These are phyloP conservation scores for Fusarium liriodendri DNA, from an alignment of 2,329 filamentous ascomycete genomes.

Conservation along the genomic window DNA sequence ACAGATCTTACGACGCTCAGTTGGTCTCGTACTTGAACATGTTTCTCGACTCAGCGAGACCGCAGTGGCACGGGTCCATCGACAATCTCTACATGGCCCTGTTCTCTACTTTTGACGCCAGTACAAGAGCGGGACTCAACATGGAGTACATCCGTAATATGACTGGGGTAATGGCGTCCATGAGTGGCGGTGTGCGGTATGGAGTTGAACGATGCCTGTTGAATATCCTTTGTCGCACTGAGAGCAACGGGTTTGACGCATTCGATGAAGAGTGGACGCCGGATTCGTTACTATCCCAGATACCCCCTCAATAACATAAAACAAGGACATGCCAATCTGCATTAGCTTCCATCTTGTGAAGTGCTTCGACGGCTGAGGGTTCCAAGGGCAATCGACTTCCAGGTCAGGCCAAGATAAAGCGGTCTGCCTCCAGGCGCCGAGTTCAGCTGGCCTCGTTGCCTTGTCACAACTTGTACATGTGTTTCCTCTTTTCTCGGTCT, in stretches of 20 bases:
- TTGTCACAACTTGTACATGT: background rate
- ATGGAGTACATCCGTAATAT: background rate
- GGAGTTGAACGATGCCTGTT: conserved; percentile 1
- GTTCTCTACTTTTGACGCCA: background rate
- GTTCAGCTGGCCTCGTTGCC: background rate
- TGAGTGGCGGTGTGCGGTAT: background rate
- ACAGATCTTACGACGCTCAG: background rate
- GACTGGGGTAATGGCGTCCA: background rate
- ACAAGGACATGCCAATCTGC: background rate
- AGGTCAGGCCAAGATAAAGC: background rate
- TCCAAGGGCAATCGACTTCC: background rate
- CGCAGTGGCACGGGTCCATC: background rate
- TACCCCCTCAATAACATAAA: conserved; percentile 19
- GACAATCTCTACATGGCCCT: background rate
- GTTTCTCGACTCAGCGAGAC: background rate
- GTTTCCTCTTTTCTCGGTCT: background rate
- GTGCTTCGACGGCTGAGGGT: background rate
- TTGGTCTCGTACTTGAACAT: background rate
- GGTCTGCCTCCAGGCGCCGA: background rate
- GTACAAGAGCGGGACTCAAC: background rate
- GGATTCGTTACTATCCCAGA: conserved; percentile 9
- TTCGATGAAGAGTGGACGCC: conserved; percentile 15
- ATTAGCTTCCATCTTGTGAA: too few species aligned
- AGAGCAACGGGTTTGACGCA: background rate
- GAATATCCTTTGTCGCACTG: conserved; percentile 2